Percentiles rank a stretch among this genome's conserved stretches.
phyloP scores from a whole-genome alignment of 2,329 filamentous ascomycete genomes.

The Sporothrix humicola region DNA sequence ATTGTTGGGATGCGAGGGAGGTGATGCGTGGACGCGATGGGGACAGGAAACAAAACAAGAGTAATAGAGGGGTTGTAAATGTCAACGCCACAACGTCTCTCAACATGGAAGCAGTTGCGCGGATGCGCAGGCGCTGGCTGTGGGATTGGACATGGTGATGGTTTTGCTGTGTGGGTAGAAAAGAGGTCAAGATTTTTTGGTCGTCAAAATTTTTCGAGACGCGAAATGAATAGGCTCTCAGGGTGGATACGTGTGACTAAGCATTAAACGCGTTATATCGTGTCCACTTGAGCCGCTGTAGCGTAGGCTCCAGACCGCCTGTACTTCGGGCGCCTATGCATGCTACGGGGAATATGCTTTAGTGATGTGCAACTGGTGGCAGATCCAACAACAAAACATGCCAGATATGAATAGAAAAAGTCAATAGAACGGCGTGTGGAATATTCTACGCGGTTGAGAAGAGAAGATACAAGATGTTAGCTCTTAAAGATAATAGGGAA shows the following conservation, averaged over 20 bases:
- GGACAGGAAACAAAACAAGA: neutral
- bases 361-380: neutral
- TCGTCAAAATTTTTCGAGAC: neutral
- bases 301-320: neutral
- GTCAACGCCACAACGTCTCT: neutral
- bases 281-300: neutral
- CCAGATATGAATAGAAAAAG: no score
- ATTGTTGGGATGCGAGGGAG: neutral
- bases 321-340: constrained; percentile 7
- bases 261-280: neutral
- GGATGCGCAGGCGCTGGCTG: neutral
- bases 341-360: neutral
- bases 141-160: neutral
- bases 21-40: neutral
- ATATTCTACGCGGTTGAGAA: neutral
- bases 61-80: neutral
- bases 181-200: constrained; percentile 12
- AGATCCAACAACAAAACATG: no score
- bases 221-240: neutral
- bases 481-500: no score
- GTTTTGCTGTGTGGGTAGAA: neutral
- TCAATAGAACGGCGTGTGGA: no score
- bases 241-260: neutral
- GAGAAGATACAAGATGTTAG: neutral
- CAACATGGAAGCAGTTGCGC: neutral